These are phyloP conservation scores for Paraleonurus japonicus DNA, from an alignment of 257 asterid genomes.

Conservation along the genomic window DNA sequence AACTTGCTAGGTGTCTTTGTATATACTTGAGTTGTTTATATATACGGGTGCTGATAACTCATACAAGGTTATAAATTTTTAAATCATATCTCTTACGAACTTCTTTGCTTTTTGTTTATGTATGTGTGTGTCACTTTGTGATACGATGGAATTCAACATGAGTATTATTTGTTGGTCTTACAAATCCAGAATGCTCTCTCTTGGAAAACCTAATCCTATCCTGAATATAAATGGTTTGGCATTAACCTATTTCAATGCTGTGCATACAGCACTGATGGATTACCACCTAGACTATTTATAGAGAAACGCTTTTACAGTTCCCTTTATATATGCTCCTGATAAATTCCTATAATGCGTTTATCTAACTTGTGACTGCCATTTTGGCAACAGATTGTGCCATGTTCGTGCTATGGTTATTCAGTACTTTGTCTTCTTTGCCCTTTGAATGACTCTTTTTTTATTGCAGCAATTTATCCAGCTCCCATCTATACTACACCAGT, in stretches of 20 bases:
- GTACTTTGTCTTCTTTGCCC: constrained; percentile 20
- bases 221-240: not conserved
- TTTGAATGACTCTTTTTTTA: not conserved
- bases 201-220: not conserved
- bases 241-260: not conserved
- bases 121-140: not conserved
- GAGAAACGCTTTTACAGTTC: constrained; percentile 4
- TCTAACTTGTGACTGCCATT: not conserved
- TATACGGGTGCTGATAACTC: constrained; percentile 5
- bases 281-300: not conserved
- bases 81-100: not conserved
- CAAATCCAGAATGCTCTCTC: not conserved
- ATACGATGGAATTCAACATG: not conserved
- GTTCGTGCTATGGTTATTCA: constrained; percentile 8
- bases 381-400: not conserved
- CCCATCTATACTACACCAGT: constrained; percentile 59
- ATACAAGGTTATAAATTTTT: constrained; percentile 3
- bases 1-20: constrained; percentile 21
- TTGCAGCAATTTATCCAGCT: constrained; percentile 72
- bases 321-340: constrained; percentile 12
- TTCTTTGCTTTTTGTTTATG: not conserved
- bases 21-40: not conserved
- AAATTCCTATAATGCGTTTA: constrained; percentile 1
- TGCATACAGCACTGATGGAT: not conserved
- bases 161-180: not conserved